Conservation (phyloP, 495 filamentous ascomycete genomes). For the Pseudevernia furfuracea region DNA sequence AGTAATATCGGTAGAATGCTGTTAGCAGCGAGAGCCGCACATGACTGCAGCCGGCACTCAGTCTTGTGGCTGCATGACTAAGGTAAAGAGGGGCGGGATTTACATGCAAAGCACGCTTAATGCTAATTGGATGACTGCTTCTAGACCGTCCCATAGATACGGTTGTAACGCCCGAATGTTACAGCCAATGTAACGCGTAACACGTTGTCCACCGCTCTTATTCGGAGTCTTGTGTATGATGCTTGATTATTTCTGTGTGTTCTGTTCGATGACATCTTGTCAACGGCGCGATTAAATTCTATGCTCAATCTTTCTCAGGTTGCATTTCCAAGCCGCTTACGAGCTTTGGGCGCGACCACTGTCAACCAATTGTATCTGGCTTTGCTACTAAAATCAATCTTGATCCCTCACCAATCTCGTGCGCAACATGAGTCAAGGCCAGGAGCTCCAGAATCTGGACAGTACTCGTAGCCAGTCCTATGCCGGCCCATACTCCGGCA, state of each 20-base stretch:
- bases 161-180: neutral
- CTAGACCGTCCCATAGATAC: neutral
- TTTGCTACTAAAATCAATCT: neutral
- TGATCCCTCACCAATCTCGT: neutral
- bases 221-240: neutral
- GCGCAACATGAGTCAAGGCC: slow-evolving; percentile 9
- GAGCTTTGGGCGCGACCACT: neutral
- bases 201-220: neutral
- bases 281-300: neutral
- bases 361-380: neutral
- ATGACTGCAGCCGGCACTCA: neutral
- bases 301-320: neutral
- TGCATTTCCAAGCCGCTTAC: neutral
- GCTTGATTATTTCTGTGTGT: neutral
- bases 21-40: no score
- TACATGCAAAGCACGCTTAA: neutral
- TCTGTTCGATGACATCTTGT: neutral
- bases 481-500: slow-evolving; percentile 5
- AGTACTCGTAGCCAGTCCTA: slow-evolving; percentile 6
- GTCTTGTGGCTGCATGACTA: neutral
- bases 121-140: neutral
- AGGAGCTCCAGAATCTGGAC: slow-evolving; percentile 9
- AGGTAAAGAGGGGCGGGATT: no score
- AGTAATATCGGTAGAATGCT: no score
- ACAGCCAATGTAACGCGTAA: neutral